Conservation (phyloP, 768 basidiomycete species). For the Tylopilus plumbeoviolaceoides region DNA sequence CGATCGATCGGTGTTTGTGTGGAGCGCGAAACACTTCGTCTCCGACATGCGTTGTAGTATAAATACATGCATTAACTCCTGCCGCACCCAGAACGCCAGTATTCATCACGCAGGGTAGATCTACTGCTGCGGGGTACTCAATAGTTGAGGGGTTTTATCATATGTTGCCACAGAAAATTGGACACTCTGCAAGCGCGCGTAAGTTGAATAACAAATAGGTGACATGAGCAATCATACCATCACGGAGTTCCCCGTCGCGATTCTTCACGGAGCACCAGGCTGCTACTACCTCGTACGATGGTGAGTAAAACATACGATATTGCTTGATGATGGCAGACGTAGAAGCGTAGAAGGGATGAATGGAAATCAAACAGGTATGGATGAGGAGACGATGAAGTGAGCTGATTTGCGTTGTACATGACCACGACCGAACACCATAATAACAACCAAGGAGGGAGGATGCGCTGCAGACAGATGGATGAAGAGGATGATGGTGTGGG, state of each 20-base stretch:
- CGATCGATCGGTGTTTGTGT: neutral
- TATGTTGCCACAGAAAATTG: too few species aligned
- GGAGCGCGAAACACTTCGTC: neutral
- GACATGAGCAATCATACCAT: constrained; percentile 10
- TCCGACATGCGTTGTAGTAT: constrained; percentile 11
- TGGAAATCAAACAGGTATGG: constrained; percentile 28
- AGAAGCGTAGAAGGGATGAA: constrained; percentile 12
- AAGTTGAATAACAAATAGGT: neutral
- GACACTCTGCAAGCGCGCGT: neutral
- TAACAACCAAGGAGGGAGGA: constrained; percentile 30
- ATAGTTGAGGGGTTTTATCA: neutral
- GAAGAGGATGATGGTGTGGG: constrained; percentile 21
- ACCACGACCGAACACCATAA: constrained; percentile 35
- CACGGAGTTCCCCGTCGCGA: neutral
- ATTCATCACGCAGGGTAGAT: constrained; percentile 9
- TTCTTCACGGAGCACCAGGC: constrained; percentile 13
- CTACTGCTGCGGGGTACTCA: constrained; percentile 12
- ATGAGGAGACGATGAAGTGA: constrained; percentile 27
- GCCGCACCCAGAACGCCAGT: neutral
- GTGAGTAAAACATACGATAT: constrained; percentile 28
- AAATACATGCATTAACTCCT: constrained; percentile 11
- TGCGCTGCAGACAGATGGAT: constrained; percentile 23
- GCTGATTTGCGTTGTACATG: constrained; percentile 35
- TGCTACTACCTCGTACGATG: constrained; percentile 14
- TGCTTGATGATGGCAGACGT: constrained; percentile 25